Conservation (phyloP, 495 filamentous ascomycete genomes). For the Lindgomyces ingoldianus region DNA sequence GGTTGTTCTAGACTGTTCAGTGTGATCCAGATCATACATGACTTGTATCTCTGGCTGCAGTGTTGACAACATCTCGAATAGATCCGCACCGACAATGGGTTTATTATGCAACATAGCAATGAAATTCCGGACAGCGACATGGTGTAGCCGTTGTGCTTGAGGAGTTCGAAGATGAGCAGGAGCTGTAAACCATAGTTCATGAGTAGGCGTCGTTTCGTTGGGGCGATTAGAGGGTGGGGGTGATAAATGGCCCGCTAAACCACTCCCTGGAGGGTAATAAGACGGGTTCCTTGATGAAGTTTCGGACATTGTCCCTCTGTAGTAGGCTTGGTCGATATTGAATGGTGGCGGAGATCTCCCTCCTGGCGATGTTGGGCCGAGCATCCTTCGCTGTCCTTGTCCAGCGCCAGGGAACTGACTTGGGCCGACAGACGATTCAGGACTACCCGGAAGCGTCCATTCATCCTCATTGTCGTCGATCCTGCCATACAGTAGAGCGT, state of each 20-base stretch:
- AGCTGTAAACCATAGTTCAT: constrained; percentile 41
- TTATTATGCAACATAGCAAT: constrained; percentile 40
- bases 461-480: constrained; percentile 37
- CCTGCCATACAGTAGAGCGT: constrained; percentile 31
- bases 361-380: constrained; percentile 19
- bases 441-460: constrained; percentile 29
- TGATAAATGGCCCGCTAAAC: not conserved
- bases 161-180: constrained; percentile 29
- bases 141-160: constrained; percentile 31
- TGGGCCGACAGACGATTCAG: constrained; percentile 10
- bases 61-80: constrained; percentile 38
- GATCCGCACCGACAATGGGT: constrained; percentile 39
- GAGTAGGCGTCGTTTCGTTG: constrained; percentile 15
- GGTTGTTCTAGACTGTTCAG: constrained; percentile 22
- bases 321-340: constrained; percentile 26
- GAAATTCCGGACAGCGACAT: constrained; percentile 42
- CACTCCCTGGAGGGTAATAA: constrained; percentile 8
- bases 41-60: constrained; percentile 38
- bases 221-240: constrained; percentile 4
- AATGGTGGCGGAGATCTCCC: constrained; percentile 14
- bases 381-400: constrained; percentile 21
- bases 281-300: constrained; percentile 3
- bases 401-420: not conserved
- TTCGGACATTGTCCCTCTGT: constrained; percentile 13
- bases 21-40: constrained; percentile 40